Evolutionary conservation across 805 yeast species (phyloP).

Genomic region (Saccharomycopsis babjevae): DNA sequence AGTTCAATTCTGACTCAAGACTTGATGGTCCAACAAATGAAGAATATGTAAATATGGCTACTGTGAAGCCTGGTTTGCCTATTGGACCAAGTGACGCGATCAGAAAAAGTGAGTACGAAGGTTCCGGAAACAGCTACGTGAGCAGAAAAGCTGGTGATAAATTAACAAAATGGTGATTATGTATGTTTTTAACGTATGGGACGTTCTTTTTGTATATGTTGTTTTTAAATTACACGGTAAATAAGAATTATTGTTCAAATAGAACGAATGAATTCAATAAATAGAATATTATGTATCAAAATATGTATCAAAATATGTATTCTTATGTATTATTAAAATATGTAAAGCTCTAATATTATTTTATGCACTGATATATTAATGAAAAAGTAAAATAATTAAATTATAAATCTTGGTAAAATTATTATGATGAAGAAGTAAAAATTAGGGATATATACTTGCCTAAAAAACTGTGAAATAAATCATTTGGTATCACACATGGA

Average conservation of each 20-base stretch:
- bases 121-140: conserved; percentile 49
- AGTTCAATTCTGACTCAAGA: conserved; percentile 19
- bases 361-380: not conserved
- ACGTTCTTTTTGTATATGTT: not conserved
- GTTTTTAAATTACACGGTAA: not conserved
- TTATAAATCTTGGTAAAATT: not conserved
- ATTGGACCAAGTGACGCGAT: conserved; percentile 27
- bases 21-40: conserved; percentile 1
- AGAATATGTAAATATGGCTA: conserved; percentile 29
- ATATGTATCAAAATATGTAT: too few relatives aligned
- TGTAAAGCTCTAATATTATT: not conserved
- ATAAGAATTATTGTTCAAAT: not conserved
- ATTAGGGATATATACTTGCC: not conserved
- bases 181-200: not conserved
- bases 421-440: not conserved
- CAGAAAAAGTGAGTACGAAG: conserved; percentile 58
- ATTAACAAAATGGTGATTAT: conserved; percentile 3
- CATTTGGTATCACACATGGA: conserved; percentile 5
- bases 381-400: not conserved
- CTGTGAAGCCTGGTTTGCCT: conserved; percentile 48
- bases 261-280: not conserved
- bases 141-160: conserved; percentile 51
- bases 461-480: not conserved
- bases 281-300: not conserved
- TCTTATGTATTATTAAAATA: not conserved